Base-by-base conservation (phyloP, 495 filamentous ascomycete genomes). In the Lasiosphaeria miniovina region DNA sequence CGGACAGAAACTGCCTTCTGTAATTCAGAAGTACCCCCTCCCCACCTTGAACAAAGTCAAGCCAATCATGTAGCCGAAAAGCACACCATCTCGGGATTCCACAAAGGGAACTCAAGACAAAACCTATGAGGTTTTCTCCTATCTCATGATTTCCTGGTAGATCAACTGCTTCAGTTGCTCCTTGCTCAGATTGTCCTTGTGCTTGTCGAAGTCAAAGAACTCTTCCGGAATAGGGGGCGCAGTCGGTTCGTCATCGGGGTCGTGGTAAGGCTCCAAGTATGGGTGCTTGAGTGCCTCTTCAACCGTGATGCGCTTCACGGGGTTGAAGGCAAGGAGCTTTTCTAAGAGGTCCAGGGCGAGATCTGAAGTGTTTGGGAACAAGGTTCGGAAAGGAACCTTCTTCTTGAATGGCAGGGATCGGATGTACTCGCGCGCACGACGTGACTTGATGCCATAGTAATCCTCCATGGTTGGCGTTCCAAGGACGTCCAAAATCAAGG, bases 361-460 rank as follows among this genome's bases (percentile, higher is more conserved):
- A 38, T 96, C 92, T 43, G 91, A 94, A 46, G 92, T 96, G 80
- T 96, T 96, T 58, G 94, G 95, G 83, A 99, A 99, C 77, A 99
- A 87, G 41, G 88, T 88, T 68, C 92, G 90, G 87, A 97, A 95
- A 0, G 95, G 93, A 52, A 98, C 93, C 84, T 96, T 97, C 88
- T 99, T 99, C 86, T 98, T 99, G 82, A 99, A 99, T n/a, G 95
- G 95, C 41, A 99, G 86, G 49, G 93, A 96, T 45, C 95, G 92
- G 73, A 99, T 99, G 76, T 99, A 99, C 76, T 99, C 95, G 61
- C 95, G 87, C 33, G 95, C 95, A 63, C 95, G 89, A 59, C 95
- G 90, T 45, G 95, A 99, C 76, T 98, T 98, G 85, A 99, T 99
- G 56, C 95, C 95, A 62, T 99, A 99, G 82, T 99, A 99, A 68